phyloP scores from a whole-genome alignment of 192 early-diverging fungal species.

The Entomortierella parvispora region DNA sequence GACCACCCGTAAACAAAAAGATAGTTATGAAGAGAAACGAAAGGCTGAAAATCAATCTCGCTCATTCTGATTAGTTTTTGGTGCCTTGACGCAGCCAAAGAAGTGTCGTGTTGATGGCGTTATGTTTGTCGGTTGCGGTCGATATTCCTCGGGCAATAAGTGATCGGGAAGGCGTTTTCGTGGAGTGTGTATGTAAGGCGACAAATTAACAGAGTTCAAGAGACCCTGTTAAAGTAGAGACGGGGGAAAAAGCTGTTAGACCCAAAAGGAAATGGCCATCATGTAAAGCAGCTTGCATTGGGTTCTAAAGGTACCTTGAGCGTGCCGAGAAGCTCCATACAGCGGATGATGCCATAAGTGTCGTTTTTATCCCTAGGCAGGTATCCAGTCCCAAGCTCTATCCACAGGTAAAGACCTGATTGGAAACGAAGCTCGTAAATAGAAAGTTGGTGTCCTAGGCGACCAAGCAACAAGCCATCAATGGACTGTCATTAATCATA shows the following conservation, averaged over 20 bases:
- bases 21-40: no score
- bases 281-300: no score
- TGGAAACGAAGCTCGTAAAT: conserved; percentile 30
- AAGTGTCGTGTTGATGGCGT: conserved; percentile 26
- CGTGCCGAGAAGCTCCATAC: conserved; percentile 23
- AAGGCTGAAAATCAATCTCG: no score
- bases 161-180: conserved; percentile 22
- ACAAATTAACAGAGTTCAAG: conserved; percentile 11
- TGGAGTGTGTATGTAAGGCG: conserved; percentile 29
- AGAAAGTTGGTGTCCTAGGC: conserved; percentile 26
- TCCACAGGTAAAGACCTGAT: conserved; percentile 9
- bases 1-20: no score
- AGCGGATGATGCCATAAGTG: conserved; percentile 26
- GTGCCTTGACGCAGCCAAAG: conserved; percentile 34
- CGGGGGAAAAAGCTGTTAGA: conserved; percentile 15
- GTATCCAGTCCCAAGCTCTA: conserved; percentile 11
- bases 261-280: conserved; percentile 1
- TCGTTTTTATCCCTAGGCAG: conserved; percentile 30
- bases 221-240: conserved; percentile 13
- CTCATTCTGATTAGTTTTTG: no score
- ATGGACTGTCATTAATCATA: conserved; percentile 20
- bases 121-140: conserved; percentile 32
- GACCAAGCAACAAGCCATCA: no score
- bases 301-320: conserved; percentile 22
- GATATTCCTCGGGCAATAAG: conserved; percentile 21